Percentiles rank a stretch among this genome's conserved stretches.
Evolutionary conservation across 116 monocot genomes (phyloP).

Genomic region (Trichopus zeylanicus): DNA sequence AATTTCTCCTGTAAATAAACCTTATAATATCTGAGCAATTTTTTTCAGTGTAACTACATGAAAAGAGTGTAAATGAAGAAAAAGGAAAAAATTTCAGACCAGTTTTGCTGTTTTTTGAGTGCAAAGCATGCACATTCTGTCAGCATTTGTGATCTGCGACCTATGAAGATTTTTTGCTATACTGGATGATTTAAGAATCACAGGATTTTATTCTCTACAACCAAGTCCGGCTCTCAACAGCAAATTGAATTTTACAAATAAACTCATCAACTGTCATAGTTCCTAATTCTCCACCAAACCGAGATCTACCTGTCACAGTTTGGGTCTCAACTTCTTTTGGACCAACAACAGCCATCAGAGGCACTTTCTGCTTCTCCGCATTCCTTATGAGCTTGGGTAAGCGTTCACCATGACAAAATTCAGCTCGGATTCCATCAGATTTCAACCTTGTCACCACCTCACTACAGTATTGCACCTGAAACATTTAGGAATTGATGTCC

Average conservation of each 20-base stretch:
- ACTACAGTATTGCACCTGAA: conserved; percentile 54
- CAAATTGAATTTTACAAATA: conserved; percentile 34
- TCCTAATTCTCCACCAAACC: conserved; percentile 75
- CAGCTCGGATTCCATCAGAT: conserved; percentile 59
- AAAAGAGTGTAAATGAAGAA: background rate
- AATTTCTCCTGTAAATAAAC: too few relatives aligned
- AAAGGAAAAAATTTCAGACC: too few relatives aligned
- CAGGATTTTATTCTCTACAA: conserved; percentile 11
- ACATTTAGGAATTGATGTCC: background rate
- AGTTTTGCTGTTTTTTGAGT: background rate
- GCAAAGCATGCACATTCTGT: too few relatives aligned
- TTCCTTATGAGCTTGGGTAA: conserved; percentile 89
- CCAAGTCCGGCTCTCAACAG: conserved; percentile 41
- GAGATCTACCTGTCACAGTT: conserved; percentile 80
- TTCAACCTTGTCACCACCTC: conserved; percentile 55
- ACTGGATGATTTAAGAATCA: too few relatives aligned
- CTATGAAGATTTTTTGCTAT: too few relatives aligned
- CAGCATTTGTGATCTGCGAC: too few relatives aligned
- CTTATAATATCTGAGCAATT: background rate
- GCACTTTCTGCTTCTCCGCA: conserved; percentile 94
- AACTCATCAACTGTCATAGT: conserved; percentile 62
- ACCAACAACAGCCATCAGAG: conserved; percentile 85
- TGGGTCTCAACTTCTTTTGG: conserved; percentile 67
- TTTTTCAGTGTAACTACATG: background rate
- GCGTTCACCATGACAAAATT: conserved; percentile 78